Conservation (phyloP, 495 filamentous ascomycete genomes). For the Penicillium cinerascens region DNA sequence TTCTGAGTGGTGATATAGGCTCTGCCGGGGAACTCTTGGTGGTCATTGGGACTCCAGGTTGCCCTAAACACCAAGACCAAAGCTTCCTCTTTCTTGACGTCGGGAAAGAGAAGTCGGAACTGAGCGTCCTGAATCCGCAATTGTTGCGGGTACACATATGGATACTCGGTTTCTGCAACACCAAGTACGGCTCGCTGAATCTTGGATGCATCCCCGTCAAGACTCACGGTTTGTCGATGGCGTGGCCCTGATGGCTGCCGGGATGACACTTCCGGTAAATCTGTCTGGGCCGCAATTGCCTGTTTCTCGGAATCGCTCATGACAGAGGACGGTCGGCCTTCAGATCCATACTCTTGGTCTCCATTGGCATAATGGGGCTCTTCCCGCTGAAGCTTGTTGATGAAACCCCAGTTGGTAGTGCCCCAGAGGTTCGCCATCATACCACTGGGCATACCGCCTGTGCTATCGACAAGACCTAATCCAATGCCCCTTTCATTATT, state of each 20-base stretch:
- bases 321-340: conserved; percentile 22
- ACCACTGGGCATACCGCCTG: conserved; percentile 71
- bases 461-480: conserved; percentile 54
- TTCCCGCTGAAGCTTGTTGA: conserved; percentile 62
- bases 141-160: conserved; percentile 75
- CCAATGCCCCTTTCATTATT: conserved; percentile 69
- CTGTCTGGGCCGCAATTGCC: conserved; percentile 17
- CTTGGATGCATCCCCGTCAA: conserved; percentile 57
- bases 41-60: conserved; percentile 71
- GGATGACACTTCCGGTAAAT: conserved; percentile 10
- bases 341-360: conserved; percentile 30
- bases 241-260: conserved; percentile 24
- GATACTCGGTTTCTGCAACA: conserved; percentile 59
- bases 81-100: conserved; percentile 67
- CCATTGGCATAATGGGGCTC: conserved; percentile 40
- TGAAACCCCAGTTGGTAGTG: conserved; percentile 74
- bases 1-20: conserved; percentile 82
- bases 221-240: conserved; percentile 80
- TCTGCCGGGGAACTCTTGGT: conserved; percentile 80
- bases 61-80: conserved; percentile 76
- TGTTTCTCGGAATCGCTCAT: conserved; percentile 30
- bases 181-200: conserved; percentile 39
- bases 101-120: conserved; percentile 86
- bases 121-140: conserved; percentile 88
- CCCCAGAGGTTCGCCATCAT: conserved; percentile 93